Evolutionary conservation across 2,329 filamentous ascomycete genomes (phyloP), one percentile per base, ranked within the genome.

Genomic region (Alternaria triticimaculans): DNA sequence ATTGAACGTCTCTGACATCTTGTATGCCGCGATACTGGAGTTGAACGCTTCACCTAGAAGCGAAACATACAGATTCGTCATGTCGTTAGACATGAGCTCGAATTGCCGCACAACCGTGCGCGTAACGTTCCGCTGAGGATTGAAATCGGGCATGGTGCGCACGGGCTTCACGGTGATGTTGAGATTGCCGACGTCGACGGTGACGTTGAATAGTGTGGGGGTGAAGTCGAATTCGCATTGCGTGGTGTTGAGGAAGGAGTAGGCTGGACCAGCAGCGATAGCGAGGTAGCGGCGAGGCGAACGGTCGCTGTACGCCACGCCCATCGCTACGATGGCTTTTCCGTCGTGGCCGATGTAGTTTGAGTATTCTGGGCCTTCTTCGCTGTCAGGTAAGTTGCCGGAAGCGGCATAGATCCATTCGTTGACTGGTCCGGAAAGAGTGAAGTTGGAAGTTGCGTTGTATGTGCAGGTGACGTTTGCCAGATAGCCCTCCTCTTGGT

Each of bases 51-150:
- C 68, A 18, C 80, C 80, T 2, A 81, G 72, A 0, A 78, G 70
- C 0, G 79, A 81, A 20, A 76, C 73, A 64, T 80, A 79, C 2
- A 81, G 50, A 44, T 76, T 82, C 3, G 76, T 81, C 60, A 79
- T 68, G 60, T 80, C 78, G 51, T 80, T 80, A 6, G 79, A 74
- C 20, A 80, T 73, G n/a, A 77, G 64, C 58, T 79, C 73, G 46
- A 80, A 77, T 45, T 80, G 74, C 4, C 77, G 74, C 5, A 80
- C 70, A 1, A 74, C 53, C 0, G 73, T 73, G 26, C 63, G 61
- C 3, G 76, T 77, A 11, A 79, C 58, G 65, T 76, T 77, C 25
- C 77, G 68, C 43, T 72, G 56, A 1, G 76, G 73, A 8, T 78
- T 71, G 59, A 78, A 73, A 58, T 76, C 74, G 9, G 49, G 60